phyloP scores from a whole-genome alignment of 2,329 filamentous ascomycete species.

The Fusarium udum region DNA sequence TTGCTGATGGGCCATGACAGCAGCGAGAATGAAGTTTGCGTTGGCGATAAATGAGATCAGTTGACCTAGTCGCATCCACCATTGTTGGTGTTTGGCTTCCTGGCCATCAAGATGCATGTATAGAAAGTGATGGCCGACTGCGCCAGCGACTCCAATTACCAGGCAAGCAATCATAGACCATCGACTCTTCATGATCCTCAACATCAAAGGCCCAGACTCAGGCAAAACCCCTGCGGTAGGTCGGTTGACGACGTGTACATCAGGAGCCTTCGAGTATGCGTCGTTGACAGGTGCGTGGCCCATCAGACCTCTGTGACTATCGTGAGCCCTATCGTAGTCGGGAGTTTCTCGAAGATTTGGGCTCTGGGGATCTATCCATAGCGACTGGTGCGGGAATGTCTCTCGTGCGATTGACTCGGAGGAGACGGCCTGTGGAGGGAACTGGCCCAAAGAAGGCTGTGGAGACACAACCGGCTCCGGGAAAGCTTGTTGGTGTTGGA shows the following conservation, averaged over 20 bases:
- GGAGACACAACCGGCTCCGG: constrained; percentile 1
- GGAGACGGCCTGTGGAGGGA: neutral
- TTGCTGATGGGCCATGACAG: constrained; percentile 24
- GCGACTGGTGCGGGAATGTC: neutral
- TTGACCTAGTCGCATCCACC: constrained; percentile 25
- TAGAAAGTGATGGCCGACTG: constrained; percentile 12
- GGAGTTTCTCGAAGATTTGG: constrained; percentile 14
- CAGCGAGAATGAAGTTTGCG: constrained; percentile 20
- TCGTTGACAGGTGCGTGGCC: neutral
- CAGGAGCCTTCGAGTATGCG: neutral
- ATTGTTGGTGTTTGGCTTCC: constrained; percentile 22
- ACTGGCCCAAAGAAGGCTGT: neutral
- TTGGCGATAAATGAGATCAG: constrained; percentile 20
- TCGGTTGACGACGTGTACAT: neutral
- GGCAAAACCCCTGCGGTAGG: neutral
- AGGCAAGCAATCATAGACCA: constrained; percentile 29
- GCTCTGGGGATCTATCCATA: constrained; percentile 24
- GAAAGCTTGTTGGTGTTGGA: neutral
- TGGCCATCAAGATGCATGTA: constrained; percentile 7
- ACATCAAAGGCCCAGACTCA: neutral
- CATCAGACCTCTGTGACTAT: constrained; percentile 7
- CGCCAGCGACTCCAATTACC: neutral
- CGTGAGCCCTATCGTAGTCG: constrained; percentile 5
- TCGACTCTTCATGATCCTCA: constrained; percentile 12
- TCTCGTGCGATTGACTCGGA: neutral